Evolutionary conservation across 495 filamentous ascomycete genomes (phyloP), one percentile per base, ranked within the genome.

Genomic region (Symbiotaphrina buchneri): DNA sequence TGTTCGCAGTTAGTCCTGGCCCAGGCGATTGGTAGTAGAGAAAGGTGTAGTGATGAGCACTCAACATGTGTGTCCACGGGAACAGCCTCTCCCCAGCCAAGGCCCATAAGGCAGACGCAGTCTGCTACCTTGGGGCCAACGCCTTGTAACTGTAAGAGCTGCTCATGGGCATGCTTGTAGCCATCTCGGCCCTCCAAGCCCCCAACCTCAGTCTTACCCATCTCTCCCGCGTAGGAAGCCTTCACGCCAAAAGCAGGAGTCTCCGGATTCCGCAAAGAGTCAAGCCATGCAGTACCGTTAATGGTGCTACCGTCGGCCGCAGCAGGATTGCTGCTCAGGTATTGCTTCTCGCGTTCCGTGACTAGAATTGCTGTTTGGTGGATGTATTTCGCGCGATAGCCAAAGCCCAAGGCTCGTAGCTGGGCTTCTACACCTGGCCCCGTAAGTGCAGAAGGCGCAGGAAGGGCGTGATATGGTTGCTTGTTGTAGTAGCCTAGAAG

Each of bases 111-210:
- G 48, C 76, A 91, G 4, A 95, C 82, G 46, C 87, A 99, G 47
- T 99, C 87, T 3, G 90, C 72, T 4, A 99, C 87, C 47, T 99
- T 99, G 0, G 87, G 87, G 0, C 87, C 87, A 5, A 95, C 90
- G 1, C 87, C 87, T 34, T 79, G 63, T 16, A 97, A 56, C 15
- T 60, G 48, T 3, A 94, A 53, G 4, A 97, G 55, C 38, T 73
- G 67, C 40, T 76, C 73, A 46, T 95, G 90, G 0, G 87, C 87
- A 25, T 66, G 57, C 14, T 63, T 64, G 49, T 97, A 97, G 3
- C 73, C 73, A 33, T 61, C 52, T 34, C 71, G 52, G 6, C 74
- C 71, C 32, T 61, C 61, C n/a, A n/a, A n/a, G n/a, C n/a, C n/a
- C n/a, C n/a, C n/a, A n/a, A n/a, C n/a, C n/a, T n/a, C n/a, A n/a